Base-by-base conservation (phyloP, 1,284 basidiomycete genomes). In the Ustilago bromivora region DNA sequence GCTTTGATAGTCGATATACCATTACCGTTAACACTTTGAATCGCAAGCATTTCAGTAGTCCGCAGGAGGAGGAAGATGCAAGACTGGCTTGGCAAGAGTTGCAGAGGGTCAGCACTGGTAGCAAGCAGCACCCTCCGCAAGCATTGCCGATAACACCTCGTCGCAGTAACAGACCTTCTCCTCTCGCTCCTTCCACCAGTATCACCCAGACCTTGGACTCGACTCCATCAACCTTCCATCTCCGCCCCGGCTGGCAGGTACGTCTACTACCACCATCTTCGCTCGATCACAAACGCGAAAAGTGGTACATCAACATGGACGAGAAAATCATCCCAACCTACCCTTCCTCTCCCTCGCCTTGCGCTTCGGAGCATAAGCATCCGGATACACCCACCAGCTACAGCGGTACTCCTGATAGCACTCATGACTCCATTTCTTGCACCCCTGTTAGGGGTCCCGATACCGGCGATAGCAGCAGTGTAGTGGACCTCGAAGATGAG, bases 291-390 rank as follows among this genome's bases (percentile, higher is more conserved):
- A 19, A 19, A n/a, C 31, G 9, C 2, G 17, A 35, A 35, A 36
- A 36, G 7, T 54, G 34, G 53, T 28, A 23, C 34, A 3, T 15
- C 53, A 57, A 31, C 1, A 57, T 57, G 56, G 56, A 57, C 56
- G 56, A 57, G 17, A 57, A 57, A 15, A n/a, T n/a, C 6, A 34
- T 32, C 49, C 49, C 49, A 4, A 31, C 49, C 38, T 12, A 15
- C 55, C 38, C 55, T 31, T 56, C 55, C 23, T 40, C 43, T 28
- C 23, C 3, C n/a, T 19, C 43, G 7, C n/a, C 11, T 8, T n/a
- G 8, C n/a, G 3, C n/a, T 6, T 6, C 17, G 6, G 43, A 46
- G 43, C 6, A 17, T 8, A 46, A 46, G n/a, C 43, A 35, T 1
- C 34, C 53, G 6, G 8, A 17, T 17, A 57, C 56, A 19, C 56